Base-by-base conservation (phyloP, 768 basidiomycete species). In the Dendrothele bispora region DNA sequence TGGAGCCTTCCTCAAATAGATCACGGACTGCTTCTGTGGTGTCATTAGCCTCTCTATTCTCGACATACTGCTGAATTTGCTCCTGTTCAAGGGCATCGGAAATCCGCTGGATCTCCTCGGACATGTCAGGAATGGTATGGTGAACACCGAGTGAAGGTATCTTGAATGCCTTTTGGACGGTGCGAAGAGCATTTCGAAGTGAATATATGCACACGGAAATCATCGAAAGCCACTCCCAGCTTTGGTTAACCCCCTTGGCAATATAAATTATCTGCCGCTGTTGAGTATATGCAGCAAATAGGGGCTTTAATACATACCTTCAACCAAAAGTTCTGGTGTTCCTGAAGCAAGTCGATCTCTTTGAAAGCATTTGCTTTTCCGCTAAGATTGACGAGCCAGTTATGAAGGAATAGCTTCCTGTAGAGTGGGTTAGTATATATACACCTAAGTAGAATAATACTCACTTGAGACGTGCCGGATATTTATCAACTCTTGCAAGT, bases 361-460 rank as follows among this genome's bases (percentile, higher is more conserved):
- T 58, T 59, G 49, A 61, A 63, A 6, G 47, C 46, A 24, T 55
- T 43, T 2, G 25, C 5, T 1, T 39, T 32, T 0, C 59, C 59
- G 30, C 2, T 34, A 2, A 56, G 40, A 43, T 63, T 63, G 0
- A 55, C 53, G 0, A 63, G 50, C 62, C 62, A 63, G 39, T 63
- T 63, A 15, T 50, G 37, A 10, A 55, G 49, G 21, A 48, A 44
- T 14, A 40, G 14, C 14, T 20, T 38, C 27, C 39, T 55, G 43
- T 10, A 29, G 40, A 32, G n/a, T 32, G 30, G n/a, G 30, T 10
- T 32, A 32, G n/a, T n/a, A 10, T 32, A n/a, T n/a, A 32, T 10
- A 32, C 30, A 32, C n/a, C n/a, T 32, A 10, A 32, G 10, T n/a
- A 32, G 10, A 22, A 40, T 5, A 48, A 5, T 4, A 44, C 39